phyloP scores from a whole-genome alignment of 805 yeast species.

The Lipomyces sp. region DNA sequence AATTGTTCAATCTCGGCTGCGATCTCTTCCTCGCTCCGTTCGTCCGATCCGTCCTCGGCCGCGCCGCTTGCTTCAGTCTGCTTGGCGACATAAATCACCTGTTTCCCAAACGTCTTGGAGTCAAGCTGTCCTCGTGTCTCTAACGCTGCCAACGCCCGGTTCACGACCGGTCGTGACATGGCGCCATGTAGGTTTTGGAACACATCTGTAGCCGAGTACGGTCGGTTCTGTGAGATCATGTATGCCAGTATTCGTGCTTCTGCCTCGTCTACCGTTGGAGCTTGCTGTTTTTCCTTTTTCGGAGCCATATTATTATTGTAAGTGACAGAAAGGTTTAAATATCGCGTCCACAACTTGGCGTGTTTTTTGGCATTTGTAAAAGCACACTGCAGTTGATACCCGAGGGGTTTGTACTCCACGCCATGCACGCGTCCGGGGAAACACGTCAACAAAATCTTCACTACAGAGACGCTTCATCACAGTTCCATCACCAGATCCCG shows the following conservation, averaged over 20 bases:
- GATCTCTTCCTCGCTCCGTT: conserved; percentile 10
- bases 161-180: conserved; percentile 25
- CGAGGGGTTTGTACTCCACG: too few species aligned
- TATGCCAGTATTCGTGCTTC: conserved; percentile 26
- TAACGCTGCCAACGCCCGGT: conserved; percentile 32
- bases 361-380: too few species aligned
- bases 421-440: too few species aligned
- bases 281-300: conserved; percentile 11
- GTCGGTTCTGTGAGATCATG: conserved; percentile 35
- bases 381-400: too few species aligned
- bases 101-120: conserved; percentile 35
- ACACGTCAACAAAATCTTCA: neutral
- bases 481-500: too few species aligned
- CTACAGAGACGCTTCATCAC: neutral
- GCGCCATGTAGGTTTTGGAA: conserved; percentile 31
- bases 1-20: conserved; percentile 1
- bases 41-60: neutral
- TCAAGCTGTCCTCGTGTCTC: conserved; percentile 28
- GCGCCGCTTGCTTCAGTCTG: conserved; percentile 13
- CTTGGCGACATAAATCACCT: conserved; percentile 31
- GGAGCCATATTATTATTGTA: conserved; percentile 12
- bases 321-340: too few species aligned
- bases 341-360: too few species aligned
- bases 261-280: conserved; percentile 14
- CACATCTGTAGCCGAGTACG: conserved; percentile 37